Evolutionary conservation across 2,329 filamentous ascomycete genomes (phyloP).

Genomic region (Stenocarpella maydis): DNA sequence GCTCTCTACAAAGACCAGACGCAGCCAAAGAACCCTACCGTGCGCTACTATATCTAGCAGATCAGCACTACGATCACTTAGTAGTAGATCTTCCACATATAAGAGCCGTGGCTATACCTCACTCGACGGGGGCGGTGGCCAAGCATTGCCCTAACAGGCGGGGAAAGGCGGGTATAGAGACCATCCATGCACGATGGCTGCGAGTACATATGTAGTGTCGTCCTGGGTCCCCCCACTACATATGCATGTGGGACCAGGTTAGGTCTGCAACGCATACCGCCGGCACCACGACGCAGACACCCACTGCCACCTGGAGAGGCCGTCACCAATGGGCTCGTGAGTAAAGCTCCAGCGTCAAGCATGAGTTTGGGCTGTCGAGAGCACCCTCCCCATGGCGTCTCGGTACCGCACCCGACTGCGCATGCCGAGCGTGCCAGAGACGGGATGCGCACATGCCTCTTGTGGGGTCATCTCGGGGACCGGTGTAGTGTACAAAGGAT

Average conservation of each 20-base stretch:
- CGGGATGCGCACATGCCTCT: background rate
- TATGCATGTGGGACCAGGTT: background rate
- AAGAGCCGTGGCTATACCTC: conserved; percentile 8
- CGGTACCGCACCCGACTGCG: conserved; percentile 24
- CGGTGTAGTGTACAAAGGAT: too few relatives aligned
- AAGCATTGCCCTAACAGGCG: background rate
- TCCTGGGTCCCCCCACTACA: background rate
- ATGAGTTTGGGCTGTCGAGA: background rate
- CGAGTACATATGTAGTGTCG: too few relatives aligned
- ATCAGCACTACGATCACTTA: background rate
- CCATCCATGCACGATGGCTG: background rate
- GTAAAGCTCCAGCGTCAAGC: too few relatives aligned
- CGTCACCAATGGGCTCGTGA: too few relatives aligned
- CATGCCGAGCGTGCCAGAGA: background rate
- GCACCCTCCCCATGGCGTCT: conserved; percentile 5
- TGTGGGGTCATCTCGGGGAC: background rate
- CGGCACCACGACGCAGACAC: background rate
- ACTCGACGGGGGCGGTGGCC: background rate
- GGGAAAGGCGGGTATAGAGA: conserved; percentile 16
- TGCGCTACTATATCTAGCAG: background rate
- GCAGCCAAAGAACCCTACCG: background rate
- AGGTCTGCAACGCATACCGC: background rate
- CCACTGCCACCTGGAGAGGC: too few relatives aligned
- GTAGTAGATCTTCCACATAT: background rate
- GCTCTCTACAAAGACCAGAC: conserved; percentile 3